phyloP scores from a whole-genome alignment of 1,139 yeast genomes.

The Groenewaldozyma sp. region DNA sequence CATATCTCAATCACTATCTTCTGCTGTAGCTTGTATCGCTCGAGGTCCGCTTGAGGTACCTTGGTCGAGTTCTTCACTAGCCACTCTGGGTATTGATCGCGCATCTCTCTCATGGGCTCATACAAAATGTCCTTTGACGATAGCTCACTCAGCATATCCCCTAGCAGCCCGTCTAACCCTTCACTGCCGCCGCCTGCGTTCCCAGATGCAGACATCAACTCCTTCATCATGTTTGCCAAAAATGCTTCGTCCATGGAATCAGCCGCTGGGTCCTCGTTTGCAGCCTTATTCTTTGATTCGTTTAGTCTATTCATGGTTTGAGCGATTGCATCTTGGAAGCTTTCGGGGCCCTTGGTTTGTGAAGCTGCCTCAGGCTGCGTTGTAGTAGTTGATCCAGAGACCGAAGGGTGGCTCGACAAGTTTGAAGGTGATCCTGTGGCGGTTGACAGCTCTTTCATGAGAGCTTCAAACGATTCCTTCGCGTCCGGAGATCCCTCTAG shows the following conservation, averaged over 20 bases:
- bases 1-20: constrained; percentile 39
- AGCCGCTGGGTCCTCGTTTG: constrained; percentile 43
- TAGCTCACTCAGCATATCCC: constrained; percentile 74
- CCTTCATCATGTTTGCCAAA: constrained; percentile 38
- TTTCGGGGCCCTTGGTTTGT: constrained; percentile 8
- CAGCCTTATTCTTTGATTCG: constrained; percentile 31
- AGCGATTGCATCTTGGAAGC: constrained; percentile 67
- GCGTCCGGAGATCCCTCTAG: constrained; percentile 56
- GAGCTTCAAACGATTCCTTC: constrained; percentile 44
- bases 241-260: constrained; percentile 36
- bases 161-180: constrained; percentile 52
- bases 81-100: constrained; percentile 54
- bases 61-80: constrained; percentile 40
- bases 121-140: constrained; percentile 80
- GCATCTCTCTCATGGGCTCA: constrained; percentile 80
- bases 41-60: constrained; percentile 24
- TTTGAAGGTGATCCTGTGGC: constrained; percentile 26
- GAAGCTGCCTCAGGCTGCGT: constrained; percentile 1
- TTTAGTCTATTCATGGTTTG: constrained; percentile 70
- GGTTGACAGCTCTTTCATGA: constrained; percentile 40
- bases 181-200: constrained; percentile 36
- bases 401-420: constrained; percentile 11
- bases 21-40: constrained; percentile 29
- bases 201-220: constrained; percentile 57
- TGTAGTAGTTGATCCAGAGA: constrained; percentile 3